Evolutionary conservation across 768 basidiomycete genomes (phyloP).

Genomic region (Russula ochroleuca): DNA sequence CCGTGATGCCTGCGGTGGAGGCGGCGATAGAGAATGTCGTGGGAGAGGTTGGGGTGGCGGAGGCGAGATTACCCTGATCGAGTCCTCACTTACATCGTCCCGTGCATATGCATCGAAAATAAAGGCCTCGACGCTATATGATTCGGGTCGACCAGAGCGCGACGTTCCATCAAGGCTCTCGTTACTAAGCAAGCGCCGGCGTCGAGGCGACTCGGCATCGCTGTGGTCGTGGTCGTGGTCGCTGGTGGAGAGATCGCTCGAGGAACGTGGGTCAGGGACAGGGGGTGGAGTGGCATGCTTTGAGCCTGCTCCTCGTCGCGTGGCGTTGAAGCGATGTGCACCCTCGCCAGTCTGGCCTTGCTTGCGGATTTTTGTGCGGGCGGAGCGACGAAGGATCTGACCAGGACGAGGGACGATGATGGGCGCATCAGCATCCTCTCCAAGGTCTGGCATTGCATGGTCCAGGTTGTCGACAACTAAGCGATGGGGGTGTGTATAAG

Average conservation of each 20-base stretch:
- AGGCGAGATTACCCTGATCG: constrained; percentile 6
- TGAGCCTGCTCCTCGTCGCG: constrained; percentile 42
- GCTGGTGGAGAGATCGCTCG: constrained; percentile 61
- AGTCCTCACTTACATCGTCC: constrained; percentile 45
- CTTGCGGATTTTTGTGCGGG: constrained; percentile 95
- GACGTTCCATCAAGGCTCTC: constrained; percentile 40
- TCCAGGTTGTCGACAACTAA: constrained; percentile 66
- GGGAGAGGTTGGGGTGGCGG: constrained; percentile 14
- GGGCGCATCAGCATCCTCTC: constrained; percentile 83
- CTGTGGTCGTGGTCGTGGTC: constrained; percentile 27
- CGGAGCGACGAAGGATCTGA: constrained; percentile 84
- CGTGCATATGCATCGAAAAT: constrained; percentile 83
- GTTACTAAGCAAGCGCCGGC: constrained; percentile 43
- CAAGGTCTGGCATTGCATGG: constrained; percentile 53
- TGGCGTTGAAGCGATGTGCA: constrained; percentile 70
- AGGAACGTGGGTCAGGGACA: constrained; percentile 43
- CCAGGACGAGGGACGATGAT: constrained; percentile 87
- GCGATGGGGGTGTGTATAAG: not conserved
- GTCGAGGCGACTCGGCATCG: constrained; percentile 39
- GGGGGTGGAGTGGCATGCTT: constrained; percentile 2
- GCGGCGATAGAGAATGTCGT: constrained; percentile 22
- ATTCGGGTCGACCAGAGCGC: constrained; percentile 49
- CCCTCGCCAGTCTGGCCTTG: constrained; percentile 69
- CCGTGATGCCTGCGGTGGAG: constrained; percentile 1
- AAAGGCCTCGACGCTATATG: constrained; percentile 73